These are phyloP conservation scores for Argentina anserina DNA, from an alignment of 306 rosid species.

Conservation along the genomic window DNA sequence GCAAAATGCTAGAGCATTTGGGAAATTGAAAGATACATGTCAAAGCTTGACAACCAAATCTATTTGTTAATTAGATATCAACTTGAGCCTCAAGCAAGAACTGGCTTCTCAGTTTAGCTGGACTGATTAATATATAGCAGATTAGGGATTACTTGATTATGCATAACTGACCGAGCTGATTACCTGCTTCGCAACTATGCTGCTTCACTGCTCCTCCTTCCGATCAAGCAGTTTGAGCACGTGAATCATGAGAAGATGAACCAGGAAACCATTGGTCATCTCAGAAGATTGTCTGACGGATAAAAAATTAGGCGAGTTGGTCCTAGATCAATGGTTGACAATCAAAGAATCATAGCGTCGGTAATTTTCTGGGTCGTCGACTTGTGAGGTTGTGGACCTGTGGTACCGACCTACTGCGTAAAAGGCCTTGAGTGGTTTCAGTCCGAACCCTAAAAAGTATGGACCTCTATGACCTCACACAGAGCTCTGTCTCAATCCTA, in stretches of 20 bases:
- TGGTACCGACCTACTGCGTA: neutral
- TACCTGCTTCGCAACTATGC: neutral
- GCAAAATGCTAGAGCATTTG: too few relatives aligned
- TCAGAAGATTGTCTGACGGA: conserved; percentile 19
- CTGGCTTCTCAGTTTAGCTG: conserved; percentile 1
- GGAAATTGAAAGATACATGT: neutral
- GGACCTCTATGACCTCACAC: too few relatives aligned
- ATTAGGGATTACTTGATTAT: too few relatives aligned
- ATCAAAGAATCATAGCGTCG: neutral
- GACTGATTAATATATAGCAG: too few relatives aligned
- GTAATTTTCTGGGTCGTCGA: conserved; percentile 12
- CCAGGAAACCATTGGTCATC: neutral
- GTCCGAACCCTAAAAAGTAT: neutral
- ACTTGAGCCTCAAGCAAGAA: conserved; percentile 37
- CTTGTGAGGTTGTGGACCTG: neutral
- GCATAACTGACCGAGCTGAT: too few relatives aligned
- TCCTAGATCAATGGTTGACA: neutral
- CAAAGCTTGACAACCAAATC: conserved; percentile 10
- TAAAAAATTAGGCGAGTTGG: neutral
- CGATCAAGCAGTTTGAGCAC: neutral
- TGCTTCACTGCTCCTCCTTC: neutral
- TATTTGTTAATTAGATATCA: conserved; percentile 3
- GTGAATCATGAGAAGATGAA: neutral
- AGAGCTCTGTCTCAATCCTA: too few relatives aligned
- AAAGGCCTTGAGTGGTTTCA: neutral